phyloP scores from a whole-genome alignment of 768 basidiomycete species.

The Russula olivacea region DNA sequence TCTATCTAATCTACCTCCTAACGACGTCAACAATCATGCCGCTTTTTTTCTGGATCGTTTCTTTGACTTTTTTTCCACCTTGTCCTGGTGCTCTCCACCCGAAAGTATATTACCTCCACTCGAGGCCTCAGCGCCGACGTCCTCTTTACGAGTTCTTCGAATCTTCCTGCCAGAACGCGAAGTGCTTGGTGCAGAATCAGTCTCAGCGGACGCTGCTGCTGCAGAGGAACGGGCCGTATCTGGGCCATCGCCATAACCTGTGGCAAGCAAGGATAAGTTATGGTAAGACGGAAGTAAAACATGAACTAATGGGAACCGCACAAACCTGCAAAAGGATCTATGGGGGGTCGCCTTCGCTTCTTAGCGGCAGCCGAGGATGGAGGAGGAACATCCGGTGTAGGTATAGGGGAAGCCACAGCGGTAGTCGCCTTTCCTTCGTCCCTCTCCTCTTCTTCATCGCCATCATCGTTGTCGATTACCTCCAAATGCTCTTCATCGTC shows the following conservation, averaged over 20 bases:
- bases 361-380: conserved; percentile 12
- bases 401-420: conserved; percentile 6
- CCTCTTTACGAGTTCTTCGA: neutral
- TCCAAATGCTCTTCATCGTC: conserved; percentile 32
- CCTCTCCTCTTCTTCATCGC: neutral
- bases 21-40: neutral
- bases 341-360: conserved; percentile 46
- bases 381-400: neutral
- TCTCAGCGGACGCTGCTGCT: neutral
- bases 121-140: neutral
- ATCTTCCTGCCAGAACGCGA: neutral
- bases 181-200: neutral
- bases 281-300: neutral
- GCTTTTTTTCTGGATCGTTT: conserved; percentile 18
- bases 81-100: neutral
- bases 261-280: neutral
- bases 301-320: neutral
- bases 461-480: conserved; percentile 36
- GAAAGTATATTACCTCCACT: conserved; percentile 15
- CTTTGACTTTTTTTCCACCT: conserved; percentile 3
- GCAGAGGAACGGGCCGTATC: neutral
- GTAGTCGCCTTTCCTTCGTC: conserved; percentile 28
- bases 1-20: too few relatives aligned
- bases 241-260: conserved; percentile 35
- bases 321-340: conserved; percentile 68